A percentile compares a stretch with the other conserved stretches of the same genome.
Evolutionary conservation across 2,329 filamentous ascomycete species (phyloP).

Genomic region (Penicillium sp.): DNA sequence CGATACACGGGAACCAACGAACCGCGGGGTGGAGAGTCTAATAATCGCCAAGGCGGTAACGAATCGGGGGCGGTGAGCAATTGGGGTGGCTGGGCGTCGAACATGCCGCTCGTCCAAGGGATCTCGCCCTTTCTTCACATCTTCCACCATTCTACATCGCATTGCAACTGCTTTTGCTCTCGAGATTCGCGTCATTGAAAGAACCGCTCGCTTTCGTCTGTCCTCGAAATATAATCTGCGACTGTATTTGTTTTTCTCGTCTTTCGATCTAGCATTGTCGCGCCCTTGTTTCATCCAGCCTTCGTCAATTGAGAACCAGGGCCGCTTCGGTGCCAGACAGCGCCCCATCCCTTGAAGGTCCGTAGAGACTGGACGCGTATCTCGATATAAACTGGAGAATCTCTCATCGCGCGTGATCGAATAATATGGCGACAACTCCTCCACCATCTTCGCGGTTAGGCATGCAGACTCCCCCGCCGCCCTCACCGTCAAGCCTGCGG

Average conservation of each 20-base stretch:
- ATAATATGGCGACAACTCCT: slow-evolving; percentile 53
- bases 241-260: neutral
- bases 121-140: slow-evolving; percentile 29
- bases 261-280: slow-evolving; percentile 6
- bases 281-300: slow-evolving; percentile 24
- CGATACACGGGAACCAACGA: slow-evolving; percentile 18
- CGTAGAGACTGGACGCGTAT: neutral
- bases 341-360: neutral
- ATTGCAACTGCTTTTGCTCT: slow-evolving; percentile 16
- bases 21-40: slow-evolving; percentile 22
- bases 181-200: slow-evolving; percentile 3
- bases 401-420: slow-evolving; percentile 10
- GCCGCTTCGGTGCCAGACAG: neutral
- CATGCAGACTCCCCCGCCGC: slow-evolving; percentile 50
- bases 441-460: slow-evolving; percentile 44
- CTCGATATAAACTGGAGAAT: neutral
- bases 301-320: slow-evolving; percentile 9
- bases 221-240: neutral
- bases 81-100: slow-evolving; percentile 32
- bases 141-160: slow-evolving; percentile 14
- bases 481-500: slow-evolving; percentile 41
- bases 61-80: slow-evolving; percentile 25
- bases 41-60: slow-evolving; percentile 19
- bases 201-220: neutral
- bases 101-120: slow-evolving; percentile 27